Base-by-base conservation (phyloP, 306 rosid genomes). In the Corylus americana region DNA sequence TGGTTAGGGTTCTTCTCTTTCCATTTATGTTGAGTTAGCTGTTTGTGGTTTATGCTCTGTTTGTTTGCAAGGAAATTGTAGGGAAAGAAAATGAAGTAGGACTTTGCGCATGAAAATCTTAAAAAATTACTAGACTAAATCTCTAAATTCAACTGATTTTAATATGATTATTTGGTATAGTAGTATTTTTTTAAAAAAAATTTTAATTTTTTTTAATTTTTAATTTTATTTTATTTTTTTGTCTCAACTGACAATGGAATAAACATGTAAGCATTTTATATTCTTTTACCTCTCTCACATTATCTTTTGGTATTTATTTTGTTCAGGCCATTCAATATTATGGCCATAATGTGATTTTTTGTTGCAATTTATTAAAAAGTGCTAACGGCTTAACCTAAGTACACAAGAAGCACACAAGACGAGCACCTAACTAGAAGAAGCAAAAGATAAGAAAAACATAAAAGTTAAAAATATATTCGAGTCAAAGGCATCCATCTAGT, bases 1-100 rank as follows among this genome's bases (percentile, higher is more conserved):
- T 55, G 94, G 94, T 90, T 48, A 62, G 85, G 20, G 55, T 81
- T 77, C 55, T 14, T 62, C 73, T 74, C 27, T 11, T 44, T 1
- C 73, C 5, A 5, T 71, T 47, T 48, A 18, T n/a, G 53, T 44
- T 64, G 27, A 1, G 11, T 5, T n/a, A 10, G 54, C 57, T 31
- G 18, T 10, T 54, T 58, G 66, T 14, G 17, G 1, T n/a, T 5
- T 42, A 11, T 57, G 25, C 70, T 59, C 17, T 39, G 48, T 62
- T 57, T 17, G 25, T 25, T 55, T n/a, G 53, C 61, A 42, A 39
- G 54, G 55, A 42, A 35, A 27, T 25, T 54, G 55, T 11, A 5
- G 55, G 61, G 57, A 29, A 51, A 11, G 16, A 14, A 13, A 55
- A 18, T 48, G 72, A 11, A 39, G 63, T 48, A 44, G 35, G 77